phyloP scores from a whole-genome alignment of 2,329 filamentous ascomycete genomes.

The Alternaria arbusti region DNA sequence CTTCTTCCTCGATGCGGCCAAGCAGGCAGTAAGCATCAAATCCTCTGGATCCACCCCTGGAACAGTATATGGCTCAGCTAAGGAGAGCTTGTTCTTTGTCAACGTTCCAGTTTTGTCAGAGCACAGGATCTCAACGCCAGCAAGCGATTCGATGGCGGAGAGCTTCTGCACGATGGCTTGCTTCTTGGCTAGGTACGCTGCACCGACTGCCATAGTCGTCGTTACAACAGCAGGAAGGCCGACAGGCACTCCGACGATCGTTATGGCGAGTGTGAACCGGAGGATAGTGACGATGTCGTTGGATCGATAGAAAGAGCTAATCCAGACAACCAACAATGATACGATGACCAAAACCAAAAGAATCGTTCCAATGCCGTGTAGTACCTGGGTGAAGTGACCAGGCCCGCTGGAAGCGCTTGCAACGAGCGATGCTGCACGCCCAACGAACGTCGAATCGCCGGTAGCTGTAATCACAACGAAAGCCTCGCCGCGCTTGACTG shows the following conservation, averaged over 20 bases:
- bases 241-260: conserved; percentile 90
- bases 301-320: conserved; percentile 86
- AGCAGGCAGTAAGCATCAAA: conserved; percentile 88
- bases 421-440: conserved; percentile 85
- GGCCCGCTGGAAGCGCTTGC: conserved; percentile 74
- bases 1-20: conserved; percentile 91
- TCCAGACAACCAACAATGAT: conserved; percentile 83
- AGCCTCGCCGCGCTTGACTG: conserved; percentile 88
- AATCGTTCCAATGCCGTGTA: conserved; percentile 84
- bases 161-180: conserved; percentile 94
- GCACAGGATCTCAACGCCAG: conserved; percentile 92
- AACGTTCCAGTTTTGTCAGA: conserved; percentile 94
- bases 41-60: conserved; percentile 83
- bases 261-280: conserved; percentile 85
- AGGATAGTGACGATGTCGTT: conserved; percentile 81
- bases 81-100: conserved; percentile 92
- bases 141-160: conserved; percentile 87
- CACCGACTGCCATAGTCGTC: conserved; percentile 93
- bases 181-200: conserved; percentile 89
- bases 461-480: conserved; percentile 83
- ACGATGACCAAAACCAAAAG: conserved; percentile 81
- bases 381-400: conserved; percentile 90
- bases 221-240: conserved; percentile 93
- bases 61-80: conserved; percentile 84
- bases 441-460: conserved; percentile 89